These are phyloP conservation scores for Fabrea salina DNA, from an alignment of 169 alveolate species.

Conservation along the genomic window DNA sequence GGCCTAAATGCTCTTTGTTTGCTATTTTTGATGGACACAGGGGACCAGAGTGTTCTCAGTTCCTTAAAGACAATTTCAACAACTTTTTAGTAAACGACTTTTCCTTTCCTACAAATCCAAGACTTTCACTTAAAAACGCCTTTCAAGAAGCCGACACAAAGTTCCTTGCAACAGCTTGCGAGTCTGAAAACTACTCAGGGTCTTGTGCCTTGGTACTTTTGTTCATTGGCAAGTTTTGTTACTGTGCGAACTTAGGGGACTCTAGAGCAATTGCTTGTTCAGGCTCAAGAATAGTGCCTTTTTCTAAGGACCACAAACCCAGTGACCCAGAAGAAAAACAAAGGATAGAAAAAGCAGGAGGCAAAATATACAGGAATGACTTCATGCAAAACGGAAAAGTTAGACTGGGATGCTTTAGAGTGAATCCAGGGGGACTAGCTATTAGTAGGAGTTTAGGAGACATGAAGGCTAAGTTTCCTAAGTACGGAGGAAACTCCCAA, in stretches of 20 bases:
- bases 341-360: conserved; percentile 74
- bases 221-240: conserved; percentile 62
- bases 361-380: conserved; percentile 58
- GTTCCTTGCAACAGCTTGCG: too few relatives aligned
- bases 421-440: conserved; percentile 1
- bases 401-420: conserved; percentile 63
- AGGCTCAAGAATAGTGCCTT: conserved; percentile 43
- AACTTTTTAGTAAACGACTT: conserved; percentile 37
- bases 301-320: conserved; percentile 83
- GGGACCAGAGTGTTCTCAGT: conserved; percentile 80
- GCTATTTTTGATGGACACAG: conserved; percentile 92
- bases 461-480: conserved; percentile 76
- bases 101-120: conserved; percentile 54
- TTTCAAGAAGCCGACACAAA: too few relatives aligned
- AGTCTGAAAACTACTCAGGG: conserved; percentile 68
- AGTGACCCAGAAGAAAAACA: conserved; percentile 48
- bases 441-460: conserved; percentile 85
- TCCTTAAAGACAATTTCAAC: conserved; percentile 77
- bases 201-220: conserved; percentile 80
- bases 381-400: not conserved
- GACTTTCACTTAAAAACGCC: too few relatives aligned
- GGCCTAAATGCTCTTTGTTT: conserved; percentile 78
- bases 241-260: conserved; percentile 79
- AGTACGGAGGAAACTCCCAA: conserved; percentile 77
- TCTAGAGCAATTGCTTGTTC: conserved; percentile 53